Conservation (phyloP, 345 rosid species). For the Barbarea vulgaris region DNA sequence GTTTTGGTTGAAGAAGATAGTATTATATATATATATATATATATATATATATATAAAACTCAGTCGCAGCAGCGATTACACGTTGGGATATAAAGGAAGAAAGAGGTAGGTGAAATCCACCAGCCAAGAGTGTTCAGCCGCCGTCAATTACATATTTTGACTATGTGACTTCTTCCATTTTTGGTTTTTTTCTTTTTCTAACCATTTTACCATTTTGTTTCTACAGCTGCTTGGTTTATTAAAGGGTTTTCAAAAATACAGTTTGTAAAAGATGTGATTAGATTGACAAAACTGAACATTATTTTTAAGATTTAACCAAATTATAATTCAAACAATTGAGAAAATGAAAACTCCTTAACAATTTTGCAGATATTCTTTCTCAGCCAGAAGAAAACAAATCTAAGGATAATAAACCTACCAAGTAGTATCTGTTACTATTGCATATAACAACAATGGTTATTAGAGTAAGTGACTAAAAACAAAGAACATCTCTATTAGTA, state of each 20-base stretch:
- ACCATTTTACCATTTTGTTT: not conserved
- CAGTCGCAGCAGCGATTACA: conserved; percentile 19
- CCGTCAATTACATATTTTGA: conserved; percentile 23
- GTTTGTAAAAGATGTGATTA: too few species aligned
- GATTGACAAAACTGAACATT: too few species aligned
- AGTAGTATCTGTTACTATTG: not conserved
- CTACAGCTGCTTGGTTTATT: too few species aligned
- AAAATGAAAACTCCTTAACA: not conserved
- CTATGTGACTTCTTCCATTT: conserved; percentile 8
- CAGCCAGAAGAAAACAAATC: too few species aligned
- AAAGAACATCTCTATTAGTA: not conserved
- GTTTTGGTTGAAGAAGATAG: conserved; percentile 5
- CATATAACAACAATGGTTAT: not conserved
- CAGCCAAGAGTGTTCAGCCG: conserved; percentile 23
- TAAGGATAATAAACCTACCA: not conserved
- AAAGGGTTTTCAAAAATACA: too few species aligned
- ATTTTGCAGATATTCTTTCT: too few species aligned
- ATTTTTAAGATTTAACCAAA: too few species aligned
- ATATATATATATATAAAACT: not conserved
- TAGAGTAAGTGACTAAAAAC: not conserved
- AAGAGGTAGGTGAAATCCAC: conserved; percentile 39
- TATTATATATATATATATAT: not conserved
- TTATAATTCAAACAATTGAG: not conserved
- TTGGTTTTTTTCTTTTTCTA: not conserved
- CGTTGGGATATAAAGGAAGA: conserved; percentile 29